These are phyloP conservation scores for Sporobolus alterniflorus DNA, from an alignment of 202 grass and related monocot species.

Conservation along the genomic window DNA sequence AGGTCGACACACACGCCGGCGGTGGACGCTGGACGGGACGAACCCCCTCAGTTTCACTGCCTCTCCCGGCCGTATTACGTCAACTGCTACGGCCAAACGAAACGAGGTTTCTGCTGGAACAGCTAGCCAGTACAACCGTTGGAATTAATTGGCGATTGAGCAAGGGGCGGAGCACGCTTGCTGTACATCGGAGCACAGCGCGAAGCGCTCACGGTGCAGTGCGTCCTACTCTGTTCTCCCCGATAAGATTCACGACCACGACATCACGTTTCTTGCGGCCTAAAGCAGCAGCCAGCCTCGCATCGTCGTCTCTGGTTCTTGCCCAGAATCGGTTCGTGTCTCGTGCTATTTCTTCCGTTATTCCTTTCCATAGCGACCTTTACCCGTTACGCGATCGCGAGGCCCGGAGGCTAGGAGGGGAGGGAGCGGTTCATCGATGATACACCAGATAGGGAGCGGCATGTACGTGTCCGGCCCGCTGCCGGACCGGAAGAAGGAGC, in stretches of 20 bases:
- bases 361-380: not conserved
- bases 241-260: constrained; percentile 49
- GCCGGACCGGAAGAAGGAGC: constrained; percentile 67
- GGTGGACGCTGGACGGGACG: not conserved
- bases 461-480: constrained; percentile 91
- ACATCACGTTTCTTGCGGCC: constrained; percentile 34
- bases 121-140: not conserved
- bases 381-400: no score
- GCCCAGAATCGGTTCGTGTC: not conserved
- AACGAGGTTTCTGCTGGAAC: not conserved
- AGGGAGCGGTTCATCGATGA: not conserved
- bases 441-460: constrained; percentile 82
- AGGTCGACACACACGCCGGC: not conserved
- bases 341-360: not conserved
- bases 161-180: constrained; percentile 10
- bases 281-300: constrained; percentile 22
- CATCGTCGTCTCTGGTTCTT: not conserved
- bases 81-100: not conserved
- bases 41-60: constrained; percentile 19
- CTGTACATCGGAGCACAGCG: not conserved
- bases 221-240: constrained; percentile 36
- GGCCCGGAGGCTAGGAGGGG: not conserved
- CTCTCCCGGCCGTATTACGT: not conserved
- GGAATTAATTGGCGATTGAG: constrained; percentile 49
- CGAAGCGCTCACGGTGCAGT: not conserved